These are phyloP conservation scores for Aspergillus nidulans DNA, from an alignment of 495 filamentous ascomycete genomes.

Conservation along the genomic window DNA sequence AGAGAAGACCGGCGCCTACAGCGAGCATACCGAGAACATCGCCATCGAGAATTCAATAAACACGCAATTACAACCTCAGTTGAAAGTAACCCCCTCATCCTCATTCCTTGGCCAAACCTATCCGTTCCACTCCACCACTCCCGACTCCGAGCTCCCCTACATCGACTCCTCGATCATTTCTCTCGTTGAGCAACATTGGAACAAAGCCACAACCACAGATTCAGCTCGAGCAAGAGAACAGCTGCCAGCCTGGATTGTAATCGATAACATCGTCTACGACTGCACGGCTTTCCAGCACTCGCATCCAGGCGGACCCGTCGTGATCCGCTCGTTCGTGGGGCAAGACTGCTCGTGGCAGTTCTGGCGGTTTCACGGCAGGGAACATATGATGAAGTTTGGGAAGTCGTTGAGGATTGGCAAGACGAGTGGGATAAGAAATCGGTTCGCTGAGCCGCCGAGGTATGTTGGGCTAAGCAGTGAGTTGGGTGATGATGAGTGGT, in stretches of 20 bases:
- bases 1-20: not conserved
- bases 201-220: not conserved
- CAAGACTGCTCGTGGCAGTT: conserved; percentile 1
- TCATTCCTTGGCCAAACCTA: not conserved
- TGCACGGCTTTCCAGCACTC: not conserved
- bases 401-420: not conserved
- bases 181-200: not conserved
- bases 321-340: not conserved
- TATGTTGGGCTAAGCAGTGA: not conserved
- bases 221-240: not conserved
- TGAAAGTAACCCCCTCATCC: too few relatives aligned
- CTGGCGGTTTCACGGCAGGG: not conserved
- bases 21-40: not conserved
- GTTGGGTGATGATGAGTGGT: not conserved
- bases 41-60: not conserved
- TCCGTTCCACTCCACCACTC: not conserved
- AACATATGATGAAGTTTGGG: not conserved
- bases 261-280: not conserved
- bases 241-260: not conserved
- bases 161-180: not conserved
- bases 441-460: not conserved
- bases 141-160: not conserved
- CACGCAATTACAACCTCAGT: not conserved
- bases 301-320: not conserved
- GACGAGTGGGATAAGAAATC: not conserved